These are phyloP conservation scores for Pythium chondricola DNA, from an alignment of 352 stramenopile species.

Conservation along the genomic window DNA sequence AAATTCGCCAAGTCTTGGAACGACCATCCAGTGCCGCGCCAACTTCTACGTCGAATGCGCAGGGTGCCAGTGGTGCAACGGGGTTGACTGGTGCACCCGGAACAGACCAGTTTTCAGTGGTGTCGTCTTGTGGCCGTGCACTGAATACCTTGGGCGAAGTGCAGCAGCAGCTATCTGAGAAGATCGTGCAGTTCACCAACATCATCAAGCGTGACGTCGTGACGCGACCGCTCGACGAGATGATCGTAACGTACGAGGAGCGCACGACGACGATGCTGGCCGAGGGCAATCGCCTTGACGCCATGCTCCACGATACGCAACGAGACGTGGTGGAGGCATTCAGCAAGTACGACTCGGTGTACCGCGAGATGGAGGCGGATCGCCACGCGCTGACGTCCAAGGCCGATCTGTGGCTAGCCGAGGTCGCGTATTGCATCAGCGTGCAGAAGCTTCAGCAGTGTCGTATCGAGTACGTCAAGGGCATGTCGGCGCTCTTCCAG, in stretches of 20 bases:
- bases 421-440: slow-evolving; percentile 68
- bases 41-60: neutral
- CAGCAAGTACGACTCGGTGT: slow-evolving; percentile 48
- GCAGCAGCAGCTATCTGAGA: slow-evolving; percentile 74
- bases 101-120: slow-evolving; percentile 25
- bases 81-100: too few relatives aligned
- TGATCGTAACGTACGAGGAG: slow-evolving; percentile 59
- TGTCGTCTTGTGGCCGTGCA: slow-evolving; percentile 54
- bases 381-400: slow-evolving; percentile 18
- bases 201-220: slow-evolving; percentile 69
- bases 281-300: slow-evolving; percentile 51
- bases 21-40: slow-evolving; percentile 13
- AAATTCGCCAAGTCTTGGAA: slow-evolving; percentile 56
- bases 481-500: slow-evolving; percentile 76
- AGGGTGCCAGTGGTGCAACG: slow-evolving; percentile 2
- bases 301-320: slow-evolving; percentile 47
- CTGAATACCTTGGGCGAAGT: slow-evolving; percentile 57
- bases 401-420: slow-evolving; percentile 62
- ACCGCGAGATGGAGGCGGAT: slow-evolving; percentile 46
- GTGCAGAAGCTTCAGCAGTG: slow-evolving; percentile 57
- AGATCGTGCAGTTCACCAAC: slow-evolving; percentile 67
- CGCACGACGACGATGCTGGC: slow-evolving; percentile 38
- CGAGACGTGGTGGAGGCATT: slow-evolving; percentile 54
- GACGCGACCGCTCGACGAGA: slow-evolving; percentile 61
- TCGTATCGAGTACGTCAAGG: slow-evolving; percentile 75